Evolutionary conservation across 345 rosid genomes (phyloP), one percentile per base, ranked within the genome.

Genomic region (Rubroshorea leprosula): DNA sequence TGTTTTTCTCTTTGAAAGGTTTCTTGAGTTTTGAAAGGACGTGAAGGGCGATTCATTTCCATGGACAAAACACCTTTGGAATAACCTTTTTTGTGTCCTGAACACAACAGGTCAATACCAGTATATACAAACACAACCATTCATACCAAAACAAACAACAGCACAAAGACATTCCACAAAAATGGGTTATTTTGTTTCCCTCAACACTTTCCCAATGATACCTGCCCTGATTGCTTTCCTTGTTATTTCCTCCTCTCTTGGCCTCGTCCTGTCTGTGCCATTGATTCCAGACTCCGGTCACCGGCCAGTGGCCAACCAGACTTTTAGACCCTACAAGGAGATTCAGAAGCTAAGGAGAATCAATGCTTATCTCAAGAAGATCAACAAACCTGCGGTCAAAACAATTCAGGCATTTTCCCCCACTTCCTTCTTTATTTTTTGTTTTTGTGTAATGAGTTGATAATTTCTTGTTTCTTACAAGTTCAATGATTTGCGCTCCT

Each of bases 361-460:
- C 53, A 72, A 70, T 54, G 65, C 83, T 23, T 83, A 70, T 67
- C 87, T 93, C 68, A 77, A 67, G 54, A 80, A 66, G 78, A 76
- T 85, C 76, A 93, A 85, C 83, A 93, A 93, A 71, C 92, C 97
- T 57, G 72, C 90, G 25, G 78, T 85, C 68, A 83, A 87, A 83
- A 82, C 99, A 45, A 85, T 91, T 64, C 81, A 84, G 83, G 96
- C 76, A 78, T 25, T 60, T 21, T 31, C 17, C 39, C 31, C 21
- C 7, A 39, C 24, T 14, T 22, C 25, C 21, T 24, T 61, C 9
- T 1, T 29, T 45, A 63, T 21, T 29, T 41, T 3, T 35, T 1
- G n/a, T n/a, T n/a, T n/a, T n/a, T n/a, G n/a, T n/a, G n/a, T n/a
- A n/a, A n/a, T n/a, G n/a, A n/a, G n/a, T n/a, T n/a, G n/a, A n/a